phyloP scores from a whole-genome alignment of 345 rosid genomes.

The Eucalyptus regnans region DNA sequence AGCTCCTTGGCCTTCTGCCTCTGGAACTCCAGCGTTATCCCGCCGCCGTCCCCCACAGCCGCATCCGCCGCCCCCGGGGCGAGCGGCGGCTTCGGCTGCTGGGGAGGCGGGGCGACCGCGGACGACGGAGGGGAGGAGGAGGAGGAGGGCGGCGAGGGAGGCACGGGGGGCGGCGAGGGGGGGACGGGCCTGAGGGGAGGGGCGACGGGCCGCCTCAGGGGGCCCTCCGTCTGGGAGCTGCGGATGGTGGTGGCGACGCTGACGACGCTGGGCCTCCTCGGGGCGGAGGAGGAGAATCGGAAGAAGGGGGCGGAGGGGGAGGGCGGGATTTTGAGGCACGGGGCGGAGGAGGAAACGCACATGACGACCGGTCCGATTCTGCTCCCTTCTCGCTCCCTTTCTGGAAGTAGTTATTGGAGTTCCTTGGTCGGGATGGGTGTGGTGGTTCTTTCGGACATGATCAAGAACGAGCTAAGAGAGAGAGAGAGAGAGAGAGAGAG shows the following conservation, averaged over 20 bases:
- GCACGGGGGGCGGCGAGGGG: conserved; percentile 2
- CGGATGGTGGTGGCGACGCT: conserved; percentile 15
- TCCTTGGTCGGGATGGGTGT: not conserved
- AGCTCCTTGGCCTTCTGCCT: conserved; percentile 86
- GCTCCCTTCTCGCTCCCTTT: not conserved
- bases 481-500: not conserved
- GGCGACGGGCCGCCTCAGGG: conserved; percentile 77
- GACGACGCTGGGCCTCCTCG: conserved; percentile 28
- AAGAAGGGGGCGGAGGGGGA: conserved; percentile 28
- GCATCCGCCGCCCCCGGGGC: conserved; percentile 3
- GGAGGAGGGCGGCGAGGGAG: conserved; percentile 22
- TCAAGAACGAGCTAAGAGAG: not conserved
- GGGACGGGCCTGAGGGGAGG: conserved; percentile 30
- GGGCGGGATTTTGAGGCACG: conserved; percentile 43
- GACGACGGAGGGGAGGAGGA: conserved; percentile 11
- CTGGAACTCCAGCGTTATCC: conserved; percentile 71
- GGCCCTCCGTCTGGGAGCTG: conserved; percentile 78
- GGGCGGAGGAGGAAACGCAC: conserved; percentile 63
- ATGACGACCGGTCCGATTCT: conserved; percentile 1
- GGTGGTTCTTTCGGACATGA: not conserved
- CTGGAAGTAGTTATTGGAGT: not conserved
- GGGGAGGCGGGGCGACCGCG: conserved; percentile 4
- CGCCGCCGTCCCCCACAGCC: conserved; percentile 18
- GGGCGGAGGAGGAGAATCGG: conserved; percentile 7
- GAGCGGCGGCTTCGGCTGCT: conserved; percentile 9